Evolutionary conservation across 495 filamentous ascomycete species (phyloP), one percentile per base, ranked within the genome.

Genomic region (Penicillium pancosmium): DNA sequence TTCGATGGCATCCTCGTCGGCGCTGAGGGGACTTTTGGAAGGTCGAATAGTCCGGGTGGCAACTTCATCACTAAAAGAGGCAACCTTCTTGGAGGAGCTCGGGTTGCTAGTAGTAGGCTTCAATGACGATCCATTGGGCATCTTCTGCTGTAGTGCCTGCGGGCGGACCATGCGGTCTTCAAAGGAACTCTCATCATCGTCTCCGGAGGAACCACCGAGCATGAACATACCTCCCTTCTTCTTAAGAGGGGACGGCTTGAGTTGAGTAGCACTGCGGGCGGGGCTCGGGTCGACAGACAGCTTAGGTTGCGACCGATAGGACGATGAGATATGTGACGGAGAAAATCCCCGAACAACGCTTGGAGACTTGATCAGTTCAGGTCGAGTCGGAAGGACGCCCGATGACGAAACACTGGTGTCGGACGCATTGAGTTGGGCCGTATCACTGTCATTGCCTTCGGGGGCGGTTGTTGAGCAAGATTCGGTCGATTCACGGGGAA

Each of bases 331-430:
- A 43, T 87, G 83, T 18, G 88, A 88, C 6, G 90, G 91, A 0
- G 90, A 91, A 72, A 98, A 98, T 19, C 93, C 94, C 56, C 91
- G 87, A 54, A 96, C 86, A 48, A 97, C 81, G 67, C 87, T 91
- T 54, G 90, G 88, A 1, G 86, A 85, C 35, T 80, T 83, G 67
- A 82, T 85, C 64, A 82, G 64, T 51, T 80, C 80, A 13, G 68
- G 53, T 64, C 74, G 54, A 50, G 57, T 25, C 34, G 69, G 56
- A 54, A 73, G 65, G 9, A 78, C 67, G 44, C 69, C 66, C 41
- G 70, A 77, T 57, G 73, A 73, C 48, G 77, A 77, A 60, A 81
- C 78, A 64, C 84, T 79, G 5, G 84, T 83, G 59, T 86, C 84
- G 10, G 81, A 84, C 1, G 68, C 74, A 15, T 69, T 68, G 9